phyloP scores from a whole-genome alignment of 2,329 filamentous ascomycete species.

The Aspergillus quadrilineatus region DNA sequence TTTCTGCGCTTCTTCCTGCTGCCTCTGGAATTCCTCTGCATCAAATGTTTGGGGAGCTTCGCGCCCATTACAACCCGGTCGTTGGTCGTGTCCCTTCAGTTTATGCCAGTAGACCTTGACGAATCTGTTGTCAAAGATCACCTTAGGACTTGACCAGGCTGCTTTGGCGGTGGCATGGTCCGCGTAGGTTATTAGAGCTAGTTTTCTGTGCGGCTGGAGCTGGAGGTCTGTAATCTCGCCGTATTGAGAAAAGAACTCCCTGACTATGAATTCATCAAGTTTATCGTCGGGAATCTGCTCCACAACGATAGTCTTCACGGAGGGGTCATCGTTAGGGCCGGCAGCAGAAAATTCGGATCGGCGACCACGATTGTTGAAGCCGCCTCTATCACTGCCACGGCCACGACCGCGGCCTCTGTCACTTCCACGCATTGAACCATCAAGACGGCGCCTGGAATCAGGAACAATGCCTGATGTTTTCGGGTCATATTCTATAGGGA shows the following conservation, averaged over 20 bases:
- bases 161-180: constrained; percentile 52
- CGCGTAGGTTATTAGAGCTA: constrained; percentile 57
- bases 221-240: constrained; percentile 56
- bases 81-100: constrained; percentile 34
- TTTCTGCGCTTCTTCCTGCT: constrained; percentile 58
- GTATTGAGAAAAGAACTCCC: constrained; percentile 59
- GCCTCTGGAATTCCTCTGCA: constrained; percentile 53
- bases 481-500: constrained; percentile 53
- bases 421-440: constrained; percentile 25
- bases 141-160: constrained; percentile 61
- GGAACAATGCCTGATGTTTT: constrained; percentile 48
- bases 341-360: constrained; percentile 55
- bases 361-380: constrained; percentile 39
- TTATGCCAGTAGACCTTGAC: constrained; percentile 65
- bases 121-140: constrained; percentile 64
- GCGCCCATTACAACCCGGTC: constrained; percentile 22
- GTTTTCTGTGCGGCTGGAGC: constrained; percentile 53
- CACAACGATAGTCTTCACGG: constrained; percentile 57
- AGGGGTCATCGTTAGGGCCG: constrained; percentile 54
- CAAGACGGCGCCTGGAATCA: constrained; percentile 28
- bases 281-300: constrained; percentile 62
- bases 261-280: constrained; percentile 53
- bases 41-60: constrained; percentile 51
- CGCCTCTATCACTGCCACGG: constrained; percentile 46
- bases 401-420: constrained; percentile 40